These are phyloP conservation scores for Sugiyamaella xylanicola DNA, from an alignment of 1,139 yeast genomes.

Conservation along the genomic window DNA sequence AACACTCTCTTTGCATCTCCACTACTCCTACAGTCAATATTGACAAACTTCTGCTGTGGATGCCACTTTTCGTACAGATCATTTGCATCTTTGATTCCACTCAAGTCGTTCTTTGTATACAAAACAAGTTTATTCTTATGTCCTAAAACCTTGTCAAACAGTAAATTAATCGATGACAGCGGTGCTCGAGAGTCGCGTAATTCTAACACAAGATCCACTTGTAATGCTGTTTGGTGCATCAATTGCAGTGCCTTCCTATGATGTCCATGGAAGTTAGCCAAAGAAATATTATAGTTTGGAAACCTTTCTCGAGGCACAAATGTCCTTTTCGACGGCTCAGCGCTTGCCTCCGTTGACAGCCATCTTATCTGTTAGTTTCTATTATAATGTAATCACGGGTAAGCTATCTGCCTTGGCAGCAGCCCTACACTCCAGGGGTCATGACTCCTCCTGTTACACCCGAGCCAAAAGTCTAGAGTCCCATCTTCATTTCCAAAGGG, in stretches of 20 bases:
- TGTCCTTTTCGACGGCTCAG: background rate
- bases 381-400: background rate
- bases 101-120: slow-evolving; percentile 67
- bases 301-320: slow-evolving; percentile 39
- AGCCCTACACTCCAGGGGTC: background rate
- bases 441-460: too few species aligned
- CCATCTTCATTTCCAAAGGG: too few species aligned
- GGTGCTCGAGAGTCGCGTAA: slow-evolving; percentile 91
- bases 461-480: too few species aligned
- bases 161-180: slow-evolving; percentile 72
- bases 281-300: slow-evolving; percentile 68
- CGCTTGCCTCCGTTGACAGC: background rate
- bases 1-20: slow-evolving; percentile 57
- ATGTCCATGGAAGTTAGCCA: slow-evolving; percentile 89
- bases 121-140: slow-evolving; percentile 61
- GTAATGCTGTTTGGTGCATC: slow-evolving; percentile 73
- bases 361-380: background rate
- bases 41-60: slow-evolving; percentile 54
- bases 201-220: slow-evolving; percentile 78
- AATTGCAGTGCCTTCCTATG: slow-evolving; percentile 77
- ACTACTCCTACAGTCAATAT: slow-evolving; percentile 60
- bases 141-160: slow-evolving; percentile 69
- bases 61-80: slow-evolving; percentile 57
- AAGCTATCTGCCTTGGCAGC: background rate
- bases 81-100: slow-evolving; percentile 29